A percentile compares a stretch with the other conserved stretches of the same genome.
These are phyloP conservation scores for Mucor saturninus DNA, from an alignment of 371 early-diverging fungal genomes.

Conservation along the genomic window DNA sequence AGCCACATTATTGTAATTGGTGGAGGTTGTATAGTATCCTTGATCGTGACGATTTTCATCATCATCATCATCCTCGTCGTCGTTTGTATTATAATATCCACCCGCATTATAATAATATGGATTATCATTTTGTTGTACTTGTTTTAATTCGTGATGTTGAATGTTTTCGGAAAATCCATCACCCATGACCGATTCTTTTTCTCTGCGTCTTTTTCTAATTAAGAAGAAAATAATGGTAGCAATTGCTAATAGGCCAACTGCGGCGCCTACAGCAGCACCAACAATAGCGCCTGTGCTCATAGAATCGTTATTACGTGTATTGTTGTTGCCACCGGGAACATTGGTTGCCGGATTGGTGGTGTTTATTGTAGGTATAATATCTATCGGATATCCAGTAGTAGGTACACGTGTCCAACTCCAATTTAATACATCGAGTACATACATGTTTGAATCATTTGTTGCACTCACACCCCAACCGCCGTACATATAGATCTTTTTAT, in stretches of 20 bases:
- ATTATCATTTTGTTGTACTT: slow-evolving; percentile 6
- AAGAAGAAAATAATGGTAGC: slow-evolving; percentile 14
- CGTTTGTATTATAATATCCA: slow-evolving; percentile 16
- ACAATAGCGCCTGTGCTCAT: slow-evolving; percentile 26
- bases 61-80: slow-evolving; percentile 15
- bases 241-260: slow-evolving; percentile 16
- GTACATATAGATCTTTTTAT: slow-evolving; percentile 38
- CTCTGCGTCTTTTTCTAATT: slow-evolving; percentile 10
- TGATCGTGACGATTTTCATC: slow-evolving; percentile 1
- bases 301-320: not conserved
- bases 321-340: no score
- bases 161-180: slow-evolving; percentile 13
- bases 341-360: not conserved
- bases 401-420: slow-evolving; percentile 42
- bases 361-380: slow-evolving; percentile 7
- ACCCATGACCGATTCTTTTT: slow-evolving; percentile 1
- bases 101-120: slow-evolving; percentile 15
- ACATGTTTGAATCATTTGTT: slow-evolving; percentile 35
- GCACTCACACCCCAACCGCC: slow-evolving; percentile 43
- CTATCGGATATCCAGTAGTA: slow-evolving; percentile 22
- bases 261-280: slow-evolving; percentile 30
- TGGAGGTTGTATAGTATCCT: not conserved
- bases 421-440: slow-evolving; percentile 25
- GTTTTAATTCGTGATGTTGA: slow-evolving; percentile 4
- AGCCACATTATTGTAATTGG: not conserved